A percentile compares a stretch with the other conserved stretches of the same genome.
Conservation (phyloP, 129 eudicot genomes). For the Centaurea solstitialis region DNA sequence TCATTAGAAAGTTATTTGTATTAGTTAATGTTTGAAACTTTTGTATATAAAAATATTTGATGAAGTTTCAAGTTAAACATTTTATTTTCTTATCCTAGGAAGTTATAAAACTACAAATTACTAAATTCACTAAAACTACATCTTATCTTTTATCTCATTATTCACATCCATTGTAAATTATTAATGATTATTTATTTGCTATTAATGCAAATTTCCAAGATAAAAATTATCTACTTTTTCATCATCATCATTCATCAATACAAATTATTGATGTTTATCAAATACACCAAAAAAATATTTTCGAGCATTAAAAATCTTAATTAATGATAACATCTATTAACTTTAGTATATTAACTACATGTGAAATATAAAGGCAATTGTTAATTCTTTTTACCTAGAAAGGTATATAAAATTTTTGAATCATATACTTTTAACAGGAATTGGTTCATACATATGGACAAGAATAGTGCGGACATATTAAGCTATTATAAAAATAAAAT, state of each 20-base stretch:
- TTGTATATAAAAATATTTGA: not conserved
- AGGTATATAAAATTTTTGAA: not conserved
- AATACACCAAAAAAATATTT: not conserved
- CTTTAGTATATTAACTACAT: not conserved
- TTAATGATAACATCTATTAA: not conserved
- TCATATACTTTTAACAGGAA: not conserved
- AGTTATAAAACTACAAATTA: not conserved
- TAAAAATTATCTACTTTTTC: not conserved
- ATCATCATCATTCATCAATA: not conserved
- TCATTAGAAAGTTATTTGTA: not conserved
- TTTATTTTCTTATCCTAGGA: not conserved
- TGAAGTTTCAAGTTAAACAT: not conserved
- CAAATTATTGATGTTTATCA: constrained; percentile 21
- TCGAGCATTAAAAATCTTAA: not conserved
- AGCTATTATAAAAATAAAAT: constrained; percentile 18
- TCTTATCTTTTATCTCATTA: not conserved
- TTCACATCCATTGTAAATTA: constrained; percentile 6
- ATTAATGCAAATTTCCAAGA: not conserved
- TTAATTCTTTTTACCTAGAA: too few relatives aligned
- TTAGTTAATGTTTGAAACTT: not conserved
- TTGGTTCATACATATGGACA: constrained; percentile 11
- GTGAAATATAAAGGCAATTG: not conserved
- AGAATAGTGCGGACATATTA: constrained; percentile 34
- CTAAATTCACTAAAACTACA: not conserved
- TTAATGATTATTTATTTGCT: not conserved